A percentile compares a stretch with the other conserved stretches of the same genome.
Evolutionary conservation across 2,329 filamentous ascomycete species (phyloP).

Genomic region (Rhytidhysteron rufulum): DNA sequence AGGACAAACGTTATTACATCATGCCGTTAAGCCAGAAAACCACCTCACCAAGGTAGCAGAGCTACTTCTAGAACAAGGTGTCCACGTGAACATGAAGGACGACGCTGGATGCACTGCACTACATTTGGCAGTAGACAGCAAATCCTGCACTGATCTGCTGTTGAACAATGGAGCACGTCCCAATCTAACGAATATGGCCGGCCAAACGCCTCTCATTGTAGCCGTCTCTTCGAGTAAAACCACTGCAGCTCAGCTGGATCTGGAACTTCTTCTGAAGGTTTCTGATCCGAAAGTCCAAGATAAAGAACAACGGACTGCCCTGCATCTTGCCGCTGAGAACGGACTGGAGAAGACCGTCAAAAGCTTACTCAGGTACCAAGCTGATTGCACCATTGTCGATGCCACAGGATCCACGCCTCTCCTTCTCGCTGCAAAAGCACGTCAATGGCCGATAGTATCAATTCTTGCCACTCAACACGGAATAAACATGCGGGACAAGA

Average conservation of each 20-base stretch:
- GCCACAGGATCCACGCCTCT: conserved; percentile 23
- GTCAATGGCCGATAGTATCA: conserved; percentile 25
- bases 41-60: conserved; percentile 17
- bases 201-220: conserved; percentile 20
- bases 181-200: conserved; percentile 13
- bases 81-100: conserved; percentile 20
- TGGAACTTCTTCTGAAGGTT: conserved; percentile 19
- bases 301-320: conserved; percentile 14
- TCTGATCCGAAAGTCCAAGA: conserved; percentile 18
- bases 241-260: conserved; percentile 18
- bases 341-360: conserved; percentile 19
- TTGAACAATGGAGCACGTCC: conserved; percentile 19
- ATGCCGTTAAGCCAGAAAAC: conserved; percentile 14
- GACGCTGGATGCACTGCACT: conserved; percentile 22
- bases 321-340: conserved; percentile 27
- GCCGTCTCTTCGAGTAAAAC: conserved; percentile 8
- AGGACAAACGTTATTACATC: conserved; percentile 28
- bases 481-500: conserved; percentile 28
- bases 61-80: conserved; percentile 18
- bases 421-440: conserved; percentile 22
- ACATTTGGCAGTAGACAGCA: conserved; percentile 20
- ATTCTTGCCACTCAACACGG: conserved; percentile 24
- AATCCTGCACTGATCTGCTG: conserved; percentile 20
- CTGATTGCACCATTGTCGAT: conserved; percentile 19
- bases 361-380: conserved; percentile 18